A percentile compares a stretch with the other conserved stretches of the same genome.
Conservation (phyloP, 2,329 filamentous ascomycete genomes). For the Davidsoniella eucalypti region DNA sequence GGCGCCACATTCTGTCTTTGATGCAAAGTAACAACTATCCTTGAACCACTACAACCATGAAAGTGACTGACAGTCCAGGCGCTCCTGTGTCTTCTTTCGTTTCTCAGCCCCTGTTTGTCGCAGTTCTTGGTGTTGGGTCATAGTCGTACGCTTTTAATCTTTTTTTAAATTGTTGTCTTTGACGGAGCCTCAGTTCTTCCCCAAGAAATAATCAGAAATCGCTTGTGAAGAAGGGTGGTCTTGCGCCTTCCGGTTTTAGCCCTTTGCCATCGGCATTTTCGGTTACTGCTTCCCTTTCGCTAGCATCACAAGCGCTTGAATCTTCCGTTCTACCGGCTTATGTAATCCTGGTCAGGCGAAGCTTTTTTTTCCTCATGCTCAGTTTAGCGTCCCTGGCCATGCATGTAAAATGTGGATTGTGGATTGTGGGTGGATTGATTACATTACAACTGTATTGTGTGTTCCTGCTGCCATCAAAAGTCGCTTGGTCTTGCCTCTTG, state of each 20-base stretch:
- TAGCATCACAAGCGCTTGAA: constrained; percentile 2
- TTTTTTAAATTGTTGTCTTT: background rate
- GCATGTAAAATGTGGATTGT: too few relatives aligned
- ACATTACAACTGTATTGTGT: too few relatives aligned
- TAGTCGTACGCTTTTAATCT: background rate
- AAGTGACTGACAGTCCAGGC: background rate
- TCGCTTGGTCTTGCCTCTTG: constrained; percentile 4
- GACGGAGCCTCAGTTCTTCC: background rate
- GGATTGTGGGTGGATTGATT: too few relatives aligned
- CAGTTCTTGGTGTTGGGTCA: background rate
- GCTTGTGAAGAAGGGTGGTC: background rate
- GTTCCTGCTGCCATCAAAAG: too few relatives aligned
- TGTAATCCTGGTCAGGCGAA: background rate
- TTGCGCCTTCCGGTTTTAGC: constrained; percentile 1
- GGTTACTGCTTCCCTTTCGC: constrained; percentile 10
- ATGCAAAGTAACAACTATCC: too few relatives aligned
- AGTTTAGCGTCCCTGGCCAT: too few relatives aligned
- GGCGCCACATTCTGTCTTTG: too few relatives aligned
- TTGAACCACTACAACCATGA: too few relatives aligned
- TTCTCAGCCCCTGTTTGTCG: background rate
- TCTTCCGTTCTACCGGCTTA: constrained; percentile 13
- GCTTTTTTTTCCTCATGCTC: too few relatives aligned
- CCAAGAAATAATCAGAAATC: background rate
- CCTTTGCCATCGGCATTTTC: constrained; percentile 13
- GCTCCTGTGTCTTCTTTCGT: background rate